Percentiles rank a stretch among this genome's conserved stretches.
Evolutionary conservation across 2,329 filamentous ascomycete species (phyloP).

Genomic region (Knufia petricola): DNA sequence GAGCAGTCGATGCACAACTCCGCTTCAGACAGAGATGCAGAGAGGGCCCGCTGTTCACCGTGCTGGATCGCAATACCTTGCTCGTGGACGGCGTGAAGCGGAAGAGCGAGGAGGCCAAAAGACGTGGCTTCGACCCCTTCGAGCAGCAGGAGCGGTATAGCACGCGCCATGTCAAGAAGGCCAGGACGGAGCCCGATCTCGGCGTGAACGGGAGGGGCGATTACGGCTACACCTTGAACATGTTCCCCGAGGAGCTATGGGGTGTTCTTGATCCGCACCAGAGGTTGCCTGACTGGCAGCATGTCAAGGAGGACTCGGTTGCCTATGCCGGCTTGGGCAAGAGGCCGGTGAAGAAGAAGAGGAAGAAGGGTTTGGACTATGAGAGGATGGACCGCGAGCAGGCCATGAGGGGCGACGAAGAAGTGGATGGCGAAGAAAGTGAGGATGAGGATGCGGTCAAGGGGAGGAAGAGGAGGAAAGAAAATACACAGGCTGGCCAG

Average conservation of each 20-base stretch:
- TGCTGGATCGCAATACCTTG: conserved; percentile 4
- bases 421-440: not conserved
- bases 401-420: not conserved
- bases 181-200: conserved; percentile 4
- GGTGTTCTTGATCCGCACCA: conserved; percentile 2
- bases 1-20: not conserved
- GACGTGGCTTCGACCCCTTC: conserved; percentile 7
- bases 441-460: not conserved
- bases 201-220: conserved; percentile 1
- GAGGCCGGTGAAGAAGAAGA: not conserved
- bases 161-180: not conserved
- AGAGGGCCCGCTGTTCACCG: conserved; percentile 2
- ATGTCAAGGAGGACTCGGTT: not conserved
- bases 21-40: conserved; percentile 1
- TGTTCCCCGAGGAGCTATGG: conserved; percentile 8
- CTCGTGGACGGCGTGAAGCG: conserved; percentile 3
- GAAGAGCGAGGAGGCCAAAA: not conserved
- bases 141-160: conserved; percentile 5
- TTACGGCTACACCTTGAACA: conserved; percentile 4
- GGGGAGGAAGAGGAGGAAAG: conserved; percentile 1
- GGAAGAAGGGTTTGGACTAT: conserved; percentile 3
- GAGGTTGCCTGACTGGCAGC: conserved; percentile 3
- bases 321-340: conserved; percentile 1
- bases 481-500: not conserved
- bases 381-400: not conserved